Conservation (phyloP, 176 grass and related monocot genomes). For the Lolium rigidum region DNA sequence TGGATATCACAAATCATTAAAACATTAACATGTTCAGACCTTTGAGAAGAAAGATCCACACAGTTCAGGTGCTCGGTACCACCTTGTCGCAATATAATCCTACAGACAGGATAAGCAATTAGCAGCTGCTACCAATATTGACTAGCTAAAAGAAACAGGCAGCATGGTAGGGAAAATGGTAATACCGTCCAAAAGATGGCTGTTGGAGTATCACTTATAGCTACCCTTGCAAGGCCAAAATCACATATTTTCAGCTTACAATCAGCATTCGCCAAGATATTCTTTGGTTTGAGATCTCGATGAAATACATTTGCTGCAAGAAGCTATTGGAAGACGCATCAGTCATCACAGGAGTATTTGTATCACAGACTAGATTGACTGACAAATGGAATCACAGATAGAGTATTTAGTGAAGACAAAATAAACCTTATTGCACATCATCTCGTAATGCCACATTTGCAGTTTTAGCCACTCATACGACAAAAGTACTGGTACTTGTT, state of each 20-base stretch:
- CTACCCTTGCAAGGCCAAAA: conserved; percentile 93
- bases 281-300: conserved; percentile 98
- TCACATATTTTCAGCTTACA: conserved; percentile 99
- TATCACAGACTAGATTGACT: conserved; percentile 2
- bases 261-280: conserved; percentile 97
- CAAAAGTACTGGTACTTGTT: neutral
- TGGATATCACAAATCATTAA: conserved; percentile 3
- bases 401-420: neutral
- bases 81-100: conserved; percentile 99
- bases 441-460: neutral
- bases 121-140: conserved; percentile 21
- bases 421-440: neutral
- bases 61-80: conserved; percentile 97
- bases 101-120: conserved; percentile 49
- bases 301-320: conserved; percentile 96
- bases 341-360: conserved; percentile 40
- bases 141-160: conserved; percentile 19
- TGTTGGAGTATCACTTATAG: conserved; percentile 91
- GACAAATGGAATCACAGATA: neutral
- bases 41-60: conserved; percentile 98
- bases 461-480: neutral
- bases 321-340: conserved; percentile 55
- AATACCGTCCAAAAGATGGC: conserved; percentile 97
- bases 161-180: conserved; percentile 1
- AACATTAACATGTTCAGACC: conserved; percentile 47